phyloP scores from a whole-genome alignment of 495 filamentous ascomycete genomes.

The Friedmanniomyces simplex region DNA sequence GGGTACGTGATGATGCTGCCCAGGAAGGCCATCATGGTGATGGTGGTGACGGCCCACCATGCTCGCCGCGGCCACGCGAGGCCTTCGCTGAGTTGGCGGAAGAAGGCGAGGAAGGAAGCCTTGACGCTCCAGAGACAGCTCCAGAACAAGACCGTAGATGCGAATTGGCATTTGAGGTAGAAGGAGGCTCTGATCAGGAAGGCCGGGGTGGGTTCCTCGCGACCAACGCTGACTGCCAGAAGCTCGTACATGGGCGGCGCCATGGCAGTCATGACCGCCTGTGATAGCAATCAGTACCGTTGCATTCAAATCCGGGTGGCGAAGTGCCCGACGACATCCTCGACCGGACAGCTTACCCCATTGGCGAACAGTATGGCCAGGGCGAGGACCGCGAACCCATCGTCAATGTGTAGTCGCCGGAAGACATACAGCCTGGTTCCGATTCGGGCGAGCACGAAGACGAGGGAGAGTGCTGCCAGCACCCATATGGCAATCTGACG shows the following conservation, averaged over 20 bases:
- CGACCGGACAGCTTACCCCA: too few species aligned
- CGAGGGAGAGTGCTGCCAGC: too few species aligned
- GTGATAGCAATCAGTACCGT: too few species aligned
- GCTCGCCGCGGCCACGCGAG: conserved; percentile 15
- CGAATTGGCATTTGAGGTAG: conserved; percentile 1
- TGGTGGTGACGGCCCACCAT: conserved; percentile 23
- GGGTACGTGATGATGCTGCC: conserved; percentile 20
- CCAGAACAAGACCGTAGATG: neutral
- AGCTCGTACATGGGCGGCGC: neutral
- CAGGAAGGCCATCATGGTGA: conserved; percentile 16
- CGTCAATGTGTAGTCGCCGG: too few species aligned
- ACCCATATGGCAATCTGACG: too few species aligned
- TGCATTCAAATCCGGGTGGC: too few species aligned
- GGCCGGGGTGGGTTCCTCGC: neutral
- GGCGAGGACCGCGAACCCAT: too few species aligned
- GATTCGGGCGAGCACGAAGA: too few species aligned
- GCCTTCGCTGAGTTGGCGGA: conserved; percentile 25
- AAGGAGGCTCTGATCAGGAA: neutral
- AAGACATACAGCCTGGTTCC: too few species aligned
- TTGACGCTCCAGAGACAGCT: conserved; percentile 24
- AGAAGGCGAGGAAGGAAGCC: conserved; percentile 28
- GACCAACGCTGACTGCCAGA: neutral
- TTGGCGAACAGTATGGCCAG: too few species aligned
- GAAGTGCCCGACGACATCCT: neutral
- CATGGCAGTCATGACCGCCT: neutral